phyloP scores from a whole-genome alignment of 2,329 filamentous ascomycete genomes.

The Talaromyces verruculosus region DNA sequence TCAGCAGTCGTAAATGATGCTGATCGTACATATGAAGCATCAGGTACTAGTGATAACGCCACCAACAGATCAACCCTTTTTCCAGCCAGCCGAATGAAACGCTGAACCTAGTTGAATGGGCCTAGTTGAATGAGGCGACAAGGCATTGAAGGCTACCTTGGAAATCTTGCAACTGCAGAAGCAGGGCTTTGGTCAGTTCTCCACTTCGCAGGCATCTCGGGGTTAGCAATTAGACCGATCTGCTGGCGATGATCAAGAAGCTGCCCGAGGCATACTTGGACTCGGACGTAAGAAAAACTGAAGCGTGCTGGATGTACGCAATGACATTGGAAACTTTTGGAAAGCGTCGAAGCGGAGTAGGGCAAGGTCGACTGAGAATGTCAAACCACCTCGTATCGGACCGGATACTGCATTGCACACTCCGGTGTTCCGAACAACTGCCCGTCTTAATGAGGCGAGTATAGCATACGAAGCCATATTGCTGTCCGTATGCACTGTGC shows the following conservation, averaged over 20 bases:
- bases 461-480: not conserved
- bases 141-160: not conserved
- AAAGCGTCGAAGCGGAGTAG: not conserved
- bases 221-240: not conserved
- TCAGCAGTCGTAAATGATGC: slow-evolving; percentile 2
- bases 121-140: not conserved
- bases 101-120: not conserved
- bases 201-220: not conserved
- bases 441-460: not conserved
- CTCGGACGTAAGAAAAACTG: not conserved
- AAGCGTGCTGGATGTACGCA: not conserved
- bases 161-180: not conserved
- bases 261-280: not conserved
- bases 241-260: not conserved
- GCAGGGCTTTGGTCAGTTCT: not conserved
- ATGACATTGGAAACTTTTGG: not conserved
- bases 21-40: slow-evolving; percentile 10
- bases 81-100: not conserved
- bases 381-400: not conserved
- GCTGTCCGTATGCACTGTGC: not conserved
- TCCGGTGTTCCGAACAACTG: not conserved
- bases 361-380: not conserved
- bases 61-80: slow-evolving; percentile 5
- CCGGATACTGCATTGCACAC: not conserved
- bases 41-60: slow-evolving; percentile 5